Evolutionary conservation across 75 land plant genomes (phyloP), one percentile per base, ranked within the genome.

Genomic region (Picea glauca): DNA sequence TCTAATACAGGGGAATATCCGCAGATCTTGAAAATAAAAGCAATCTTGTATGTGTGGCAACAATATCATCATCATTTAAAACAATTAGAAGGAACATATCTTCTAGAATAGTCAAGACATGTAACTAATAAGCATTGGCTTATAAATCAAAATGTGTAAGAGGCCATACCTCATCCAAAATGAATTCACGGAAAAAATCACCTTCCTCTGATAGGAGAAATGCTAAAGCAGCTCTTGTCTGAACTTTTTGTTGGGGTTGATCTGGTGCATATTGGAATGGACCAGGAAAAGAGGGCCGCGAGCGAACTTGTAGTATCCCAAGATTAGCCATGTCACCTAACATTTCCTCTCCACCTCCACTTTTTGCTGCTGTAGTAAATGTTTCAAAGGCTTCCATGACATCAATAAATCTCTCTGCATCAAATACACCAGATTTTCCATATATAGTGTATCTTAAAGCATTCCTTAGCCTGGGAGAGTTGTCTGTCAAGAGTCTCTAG

Each of bases 381-480:
- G 78, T 90, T 80, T 98, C 99, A 83, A 98, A 98, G 8, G 99
- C 99, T 88, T 98, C 94, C 98, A 98, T 93, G 59, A 98, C 96
- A 85, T 98, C 99, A 78, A 98, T 98, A 62, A 98, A 98, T 79
- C 98, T 89, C 70, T 98, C 99, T 78, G 96, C 99, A 83, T 98
- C 96, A 88, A 98, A 98, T 57, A 89, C 88, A 21, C 96, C 98
- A 78, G 91, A 82, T 75, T 93, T 93, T 50, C 99, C 99, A 88
- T 98, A 98, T 74, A 98, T 93, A 11, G 98, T 98, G 78, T 98
- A 98, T 13, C 96, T 91, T 60, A 98, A 84, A 63, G 99, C 93
- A 84, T 78, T 90, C 80, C 98, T 91, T 74, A 98, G 78, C 62
- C 98, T 83, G 54, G 99, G 99, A 15, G 99, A 95, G 78, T 89